Conservation (phyloP, 192 early-diverging fungal genomes). For the Gaertneriomyces semiglobifer region DNA sequence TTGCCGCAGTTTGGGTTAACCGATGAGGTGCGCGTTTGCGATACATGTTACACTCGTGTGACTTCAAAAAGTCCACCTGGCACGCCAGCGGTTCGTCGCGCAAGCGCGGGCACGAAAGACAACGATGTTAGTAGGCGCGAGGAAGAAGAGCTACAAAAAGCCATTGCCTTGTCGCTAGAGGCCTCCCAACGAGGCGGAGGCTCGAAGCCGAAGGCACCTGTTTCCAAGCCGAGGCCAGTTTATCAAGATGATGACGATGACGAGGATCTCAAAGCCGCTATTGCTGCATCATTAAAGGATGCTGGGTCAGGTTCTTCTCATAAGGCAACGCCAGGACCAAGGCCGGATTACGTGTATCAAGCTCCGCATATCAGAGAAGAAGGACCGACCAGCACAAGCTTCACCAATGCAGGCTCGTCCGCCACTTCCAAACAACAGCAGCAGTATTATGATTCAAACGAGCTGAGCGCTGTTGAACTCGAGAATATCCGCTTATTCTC, state of each 20-base stretch:
- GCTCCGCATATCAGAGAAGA: constrained; percentile 10
- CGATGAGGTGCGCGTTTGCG: constrained; percentile 91
- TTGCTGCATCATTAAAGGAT: constrained; percentile 86
- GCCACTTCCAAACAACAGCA: neutral
- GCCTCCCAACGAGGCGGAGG: constrained; percentile 7
- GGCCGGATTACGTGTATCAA: constrained; percentile 20
- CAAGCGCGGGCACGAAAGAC: neutral
- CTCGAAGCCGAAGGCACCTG: constrained; percentile 8
- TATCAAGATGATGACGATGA: constrained; percentile 61
- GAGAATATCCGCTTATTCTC: constrained; percentile 90
- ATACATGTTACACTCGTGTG: constrained; percentile 81
- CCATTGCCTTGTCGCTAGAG: constrained; percentile 39
- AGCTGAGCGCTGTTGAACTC: constrained; percentile 71
- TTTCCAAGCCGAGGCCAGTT: neutral
- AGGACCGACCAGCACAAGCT: neutral
- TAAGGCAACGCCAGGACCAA: neutral
- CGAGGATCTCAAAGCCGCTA: constrained; percentile 87
- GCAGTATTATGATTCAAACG: constrained; percentile 41
- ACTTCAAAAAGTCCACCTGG: constrained; percentile 40
- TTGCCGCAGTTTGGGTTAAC: constrained; percentile 85
- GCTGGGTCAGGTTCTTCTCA: neutral
- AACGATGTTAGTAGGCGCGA: constrained; percentile 33
- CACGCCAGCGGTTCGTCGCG: neutral
- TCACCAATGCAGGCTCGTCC: constrained; percentile 13
- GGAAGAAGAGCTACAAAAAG: constrained; percentile 44